phyloP scores from a whole-genome alignment of 2,329 filamentous ascomycete genomes.

The Aspergillus brunneoviolaceus region DNA sequence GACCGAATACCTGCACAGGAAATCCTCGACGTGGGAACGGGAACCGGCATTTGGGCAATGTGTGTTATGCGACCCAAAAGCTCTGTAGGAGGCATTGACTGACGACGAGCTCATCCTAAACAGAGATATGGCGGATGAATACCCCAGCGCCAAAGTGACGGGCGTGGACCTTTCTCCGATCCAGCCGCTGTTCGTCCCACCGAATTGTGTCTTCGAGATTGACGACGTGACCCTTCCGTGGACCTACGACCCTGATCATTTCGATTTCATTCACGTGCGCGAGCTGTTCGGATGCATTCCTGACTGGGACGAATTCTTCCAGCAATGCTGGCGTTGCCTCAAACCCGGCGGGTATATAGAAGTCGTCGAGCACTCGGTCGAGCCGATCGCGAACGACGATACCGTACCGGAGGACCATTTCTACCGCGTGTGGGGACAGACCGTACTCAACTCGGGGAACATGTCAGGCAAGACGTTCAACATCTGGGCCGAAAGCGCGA shows the following conservation, averaged over 20 bases:
- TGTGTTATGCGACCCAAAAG: constrained; percentile 2
- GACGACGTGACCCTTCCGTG: constrained; percentile 42
- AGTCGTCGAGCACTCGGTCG: constrained; percentile 39
- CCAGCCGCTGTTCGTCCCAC: constrained; percentile 48
- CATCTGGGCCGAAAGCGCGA: constrained; percentile 25
- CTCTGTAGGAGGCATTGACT: background rate
- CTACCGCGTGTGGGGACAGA: constrained; percentile 20
- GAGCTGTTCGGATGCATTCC: constrained; percentile 48
- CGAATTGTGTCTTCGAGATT: constrained; percentile 50
- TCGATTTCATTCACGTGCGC: constrained; percentile 50
- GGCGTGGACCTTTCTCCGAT: constrained; percentile 53
- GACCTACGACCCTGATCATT: constrained; percentile 38
- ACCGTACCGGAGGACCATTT: constrained; percentile 19
- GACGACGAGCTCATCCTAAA: background rate
- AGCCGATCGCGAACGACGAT: constrained; percentile 22
- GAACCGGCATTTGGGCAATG: constrained; percentile 27
- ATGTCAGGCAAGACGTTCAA: constrained; percentile 32
- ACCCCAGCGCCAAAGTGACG: constrained; percentile 44
- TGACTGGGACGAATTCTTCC: constrained; percentile 47
- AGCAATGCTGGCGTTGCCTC: constrained; percentile 20
- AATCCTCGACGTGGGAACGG: constrained; percentile 27
- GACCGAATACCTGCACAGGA: constrained; percentile 6
- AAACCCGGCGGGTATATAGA: constrained; percentile 41
- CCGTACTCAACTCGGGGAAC: constrained; percentile 18
- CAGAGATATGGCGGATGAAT: constrained; percentile 36